Evolutionary conservation across 441 rosid species (phyloP).

Genomic region (Eutrema salsugineum): DNA sequence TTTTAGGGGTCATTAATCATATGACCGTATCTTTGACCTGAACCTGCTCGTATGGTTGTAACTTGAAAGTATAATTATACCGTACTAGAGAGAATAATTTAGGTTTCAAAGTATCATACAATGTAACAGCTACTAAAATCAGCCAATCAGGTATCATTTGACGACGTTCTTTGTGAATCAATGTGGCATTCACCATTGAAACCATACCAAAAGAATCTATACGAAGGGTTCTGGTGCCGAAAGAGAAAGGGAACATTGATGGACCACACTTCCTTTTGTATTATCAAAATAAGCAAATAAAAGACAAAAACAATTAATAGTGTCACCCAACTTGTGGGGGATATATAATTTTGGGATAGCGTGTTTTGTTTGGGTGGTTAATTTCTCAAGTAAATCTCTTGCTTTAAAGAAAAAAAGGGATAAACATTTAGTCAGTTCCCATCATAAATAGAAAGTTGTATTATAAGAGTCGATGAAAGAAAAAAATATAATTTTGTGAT

Average conservation of each 20-base stretch:
- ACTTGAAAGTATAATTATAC: neutral
- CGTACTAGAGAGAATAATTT: neutral
- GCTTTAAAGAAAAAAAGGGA: neutral
- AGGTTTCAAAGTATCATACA: neutral
- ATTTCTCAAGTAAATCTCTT: constrained; percentile 4
- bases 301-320: constrained; percentile 30
- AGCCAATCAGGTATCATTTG: neutral
- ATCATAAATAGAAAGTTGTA: neutral
- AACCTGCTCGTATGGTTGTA: neutral
- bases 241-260: constrained; percentile 37
- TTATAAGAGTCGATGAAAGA: neutral
- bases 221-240: constrained; percentile 33
- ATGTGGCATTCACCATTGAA: neutral
- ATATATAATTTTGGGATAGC: constrained; percentile 38
- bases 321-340: constrained; percentile 62
- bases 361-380: constrained; percentile 47
- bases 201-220: constrained; percentile 5
- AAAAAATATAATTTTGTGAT: neutral
- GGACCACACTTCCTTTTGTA: constrained; percentile 48
- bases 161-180: neutral
- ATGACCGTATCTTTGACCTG: constrained; percentile 34
- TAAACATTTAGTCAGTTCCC: neutral
- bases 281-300: constrained; percentile 27
- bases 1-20: constrained; percentile 23
- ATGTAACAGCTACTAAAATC: neutral